Evolutionary conservation across 2,329 filamentous ascomycete genomes (phyloP).

Genomic region (Elsinoe arachidis): DNA sequence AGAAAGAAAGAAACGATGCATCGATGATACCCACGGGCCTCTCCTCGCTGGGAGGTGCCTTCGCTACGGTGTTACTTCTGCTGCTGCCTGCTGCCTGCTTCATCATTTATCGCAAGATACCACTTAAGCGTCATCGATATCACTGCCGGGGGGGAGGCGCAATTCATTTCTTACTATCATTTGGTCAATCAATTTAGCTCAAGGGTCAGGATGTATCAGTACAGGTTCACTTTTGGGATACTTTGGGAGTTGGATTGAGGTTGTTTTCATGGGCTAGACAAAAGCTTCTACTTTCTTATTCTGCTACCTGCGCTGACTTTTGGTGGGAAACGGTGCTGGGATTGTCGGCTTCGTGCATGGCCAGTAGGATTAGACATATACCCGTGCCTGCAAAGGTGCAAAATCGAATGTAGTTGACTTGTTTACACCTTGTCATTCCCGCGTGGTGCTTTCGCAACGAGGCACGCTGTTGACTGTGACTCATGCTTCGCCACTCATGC

Average conservation of each 20-base stretch:
- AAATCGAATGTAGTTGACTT: not conserved
- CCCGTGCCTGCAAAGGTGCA: not conserved
- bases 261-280: not conserved
- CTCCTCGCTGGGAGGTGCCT: not conserved
- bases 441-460: too few relatives aligned
- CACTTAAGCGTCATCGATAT: constrained; percentile 7
- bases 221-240: not conserved
- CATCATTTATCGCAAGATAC: constrained; percentile 13
- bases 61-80: not conserved
- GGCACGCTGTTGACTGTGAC: not conserved
- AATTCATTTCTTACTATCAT: not conserved
- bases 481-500: not conserved
- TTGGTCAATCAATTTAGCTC: not conserved
- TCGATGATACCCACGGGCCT: not conserved
- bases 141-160: not conserved
- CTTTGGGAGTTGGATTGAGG: not conserved
- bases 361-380: constrained; percentile 4
- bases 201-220: not conserved
- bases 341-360: not conserved
- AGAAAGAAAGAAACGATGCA: not conserved
- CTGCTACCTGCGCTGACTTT: not conserved
- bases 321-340: not conserved
- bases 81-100: constrained; percentile 8
- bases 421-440: not conserved
- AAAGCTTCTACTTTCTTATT: not conserved